Base-by-base conservation (phyloP, 2,329 filamentous ascomycete genomes). In the Aspergillus caelatus region DNA sequence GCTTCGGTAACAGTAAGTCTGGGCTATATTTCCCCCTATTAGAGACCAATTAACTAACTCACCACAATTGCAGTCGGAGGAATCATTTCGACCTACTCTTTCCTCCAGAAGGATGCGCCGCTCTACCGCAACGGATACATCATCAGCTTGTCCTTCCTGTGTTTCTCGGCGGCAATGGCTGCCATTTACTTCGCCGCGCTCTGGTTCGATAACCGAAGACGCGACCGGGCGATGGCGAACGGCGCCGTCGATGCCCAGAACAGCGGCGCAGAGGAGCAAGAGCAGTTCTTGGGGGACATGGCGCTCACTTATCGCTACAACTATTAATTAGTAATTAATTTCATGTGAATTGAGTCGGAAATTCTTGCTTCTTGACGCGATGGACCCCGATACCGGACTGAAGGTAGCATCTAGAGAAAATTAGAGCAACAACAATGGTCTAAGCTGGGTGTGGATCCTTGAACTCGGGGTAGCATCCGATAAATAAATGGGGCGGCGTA, bases 101-200 rank as follows among this genome's bases (percentile, higher is more conserved):
- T 92, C 75, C 72, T 91, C 19, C 73, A 79, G 26, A 84, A 81
- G 58, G 92, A 97, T 73, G 85, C 86, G 4, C 92, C 91, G 0
- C 72, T 77, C 26, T 96, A 90, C 77, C 85, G 81, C 8, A 88
- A 84, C 0, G 94, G 93, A 0, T 96, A 95, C 78, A 85, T 84
- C 61, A 93, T 97, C 66, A 90, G 88, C 72, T 83, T 96, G 6
- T 87, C 84, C 0, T 96, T 96, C 71, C 85, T 89, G 8, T 85
- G 87, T 57, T 74, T 97, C 34, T 90, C 88, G 58, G 87, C 86
- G 16, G 68, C 89, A 3, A 83, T 73, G 46, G 81, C 80, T 57
- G 65, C 75, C 30, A 57, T 67, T 0, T 83, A 83, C 62, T 71
- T 77, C 8, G 41, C 72, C 11, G 74, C 78, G 1, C 45, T 80